Conservation (phyloP, 2,329 filamentous ascomycete species). For the Sporothrix euskadiensis region DNA sequence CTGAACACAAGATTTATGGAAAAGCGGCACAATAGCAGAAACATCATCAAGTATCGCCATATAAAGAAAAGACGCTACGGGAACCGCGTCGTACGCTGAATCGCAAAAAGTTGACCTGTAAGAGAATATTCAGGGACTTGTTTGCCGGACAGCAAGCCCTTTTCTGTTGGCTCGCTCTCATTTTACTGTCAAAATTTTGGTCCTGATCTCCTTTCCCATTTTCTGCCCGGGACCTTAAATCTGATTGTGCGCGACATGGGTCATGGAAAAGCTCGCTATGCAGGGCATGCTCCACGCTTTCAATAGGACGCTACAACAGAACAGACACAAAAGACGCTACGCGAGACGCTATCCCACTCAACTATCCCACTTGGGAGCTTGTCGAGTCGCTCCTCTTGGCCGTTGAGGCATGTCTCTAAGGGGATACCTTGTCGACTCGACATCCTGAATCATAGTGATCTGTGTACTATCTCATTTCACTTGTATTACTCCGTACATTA, state of each 20-base stretch:
- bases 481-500: not conserved
- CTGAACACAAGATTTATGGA: not conserved
- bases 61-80: not conserved
- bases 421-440: not conserved
- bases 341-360: not conserved
- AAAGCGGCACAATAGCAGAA: not conserved
- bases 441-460: not conserved
- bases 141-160: not conserved
- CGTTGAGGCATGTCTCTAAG: not conserved
- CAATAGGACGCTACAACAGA: not conserved
- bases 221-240: not conserved
- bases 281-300: not conserved
- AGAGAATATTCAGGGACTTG: not conserved
- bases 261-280: not conserved
- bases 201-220: not conserved
- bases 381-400: not conserved
- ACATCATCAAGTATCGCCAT: not conserved
- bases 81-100: not conserved
- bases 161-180: not conserved
- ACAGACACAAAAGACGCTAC: not conserved
- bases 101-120: not conserved
- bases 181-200: not conserved
- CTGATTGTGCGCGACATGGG: constrained; percentile 10
- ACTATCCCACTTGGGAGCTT: not conserved
- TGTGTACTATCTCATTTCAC: not conserved